Base-by-base conservation (phyloP, 495 filamentous ascomycete genomes). In the Pseudotulostoma volvatum region DNA sequence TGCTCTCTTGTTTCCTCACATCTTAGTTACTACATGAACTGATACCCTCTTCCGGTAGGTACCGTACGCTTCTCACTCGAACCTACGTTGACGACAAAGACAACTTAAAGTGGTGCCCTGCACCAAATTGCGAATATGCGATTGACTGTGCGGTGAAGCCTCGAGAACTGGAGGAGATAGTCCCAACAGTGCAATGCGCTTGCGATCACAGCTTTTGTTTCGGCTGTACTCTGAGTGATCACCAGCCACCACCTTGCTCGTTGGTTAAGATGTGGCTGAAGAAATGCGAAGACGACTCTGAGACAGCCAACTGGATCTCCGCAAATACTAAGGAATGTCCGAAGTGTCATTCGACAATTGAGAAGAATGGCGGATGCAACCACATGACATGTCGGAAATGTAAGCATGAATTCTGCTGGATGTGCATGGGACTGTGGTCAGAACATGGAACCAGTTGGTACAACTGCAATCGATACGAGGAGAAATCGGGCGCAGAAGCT, bases 371-470 rank as follows among this genome's bases (percentile, higher is more conserved):
- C 13, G 90, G 90, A 3, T 97, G 90, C 61, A 97, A 97, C 66
- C 90, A 97, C 54, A 97, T 97, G 90, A 97, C 90, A 0, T 97
- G 90, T 58, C 74, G 90, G 33, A 97, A 97, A 59, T 97, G 90
- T 66, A 87, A 90, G 50, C 79, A 96, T 53, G 90, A 97, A 56
- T 97, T 97, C 51, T 97, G 90, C 65, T 97, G 90, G 90, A 95
- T 97, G 76, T 97, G 90, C 56, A 97, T 97, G 90, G 90, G 90
- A 1, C 64, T 93, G 7, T 97, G 90, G 90, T 86, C 84, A 1
- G 90, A 97, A 55, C 90, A 97, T 51, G 90, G 90, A 40, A 96
- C 90, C n/a, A 94, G 85, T 61, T 97, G 90, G 90, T 97, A 97
- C 61, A 97, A 93, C 55, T 97, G 90, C 71, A 97, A 92, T 50